These are phyloP conservation scores for Trichoderma sp. DNA, from an alignment of 2,329 filamentous ascomycete genomes.

Conservation along the genomic window DNA sequence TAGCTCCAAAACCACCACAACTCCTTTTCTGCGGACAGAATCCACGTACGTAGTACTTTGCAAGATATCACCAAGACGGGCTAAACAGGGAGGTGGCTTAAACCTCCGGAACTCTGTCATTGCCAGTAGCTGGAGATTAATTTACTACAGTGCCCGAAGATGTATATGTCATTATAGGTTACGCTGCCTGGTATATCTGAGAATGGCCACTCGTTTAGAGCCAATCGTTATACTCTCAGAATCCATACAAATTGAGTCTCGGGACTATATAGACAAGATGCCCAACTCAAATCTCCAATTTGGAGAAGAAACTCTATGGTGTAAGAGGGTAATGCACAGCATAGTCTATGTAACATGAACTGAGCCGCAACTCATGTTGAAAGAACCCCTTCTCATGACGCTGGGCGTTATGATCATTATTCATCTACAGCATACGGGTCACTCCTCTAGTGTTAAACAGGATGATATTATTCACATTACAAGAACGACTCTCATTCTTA, in stretches of 20 bases:
- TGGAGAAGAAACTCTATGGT: not conserved
- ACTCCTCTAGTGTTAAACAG: not conserved
- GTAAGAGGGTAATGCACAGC: not conserved
- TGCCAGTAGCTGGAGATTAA: not conserved
- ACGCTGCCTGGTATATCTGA: not conserved
- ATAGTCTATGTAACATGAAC: not conserved
- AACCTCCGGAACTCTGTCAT: not conserved
- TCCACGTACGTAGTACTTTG: not conserved
- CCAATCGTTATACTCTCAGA: not conserved
- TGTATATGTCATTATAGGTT: not conserved
- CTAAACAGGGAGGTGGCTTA: not conserved
- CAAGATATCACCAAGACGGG: not conserved
- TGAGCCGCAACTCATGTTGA: not conserved
- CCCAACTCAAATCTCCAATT: no score
- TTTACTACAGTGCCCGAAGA: not conserved
- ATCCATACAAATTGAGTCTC: not conserved
- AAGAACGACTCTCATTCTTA: not conserved
- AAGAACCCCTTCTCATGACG: not conserved
- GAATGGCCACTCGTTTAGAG: not conserved
- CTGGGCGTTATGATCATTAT: not conserved
- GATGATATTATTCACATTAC: not conserved
- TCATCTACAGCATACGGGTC: not conserved
- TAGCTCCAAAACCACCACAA: not conserved
- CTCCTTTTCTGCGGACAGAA: not conserved
- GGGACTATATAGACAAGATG: not conserved